Evolutionary conservation across 768 basidiomycete species (phyloP).

Genomic region (Pleurotus platypus): DNA sequence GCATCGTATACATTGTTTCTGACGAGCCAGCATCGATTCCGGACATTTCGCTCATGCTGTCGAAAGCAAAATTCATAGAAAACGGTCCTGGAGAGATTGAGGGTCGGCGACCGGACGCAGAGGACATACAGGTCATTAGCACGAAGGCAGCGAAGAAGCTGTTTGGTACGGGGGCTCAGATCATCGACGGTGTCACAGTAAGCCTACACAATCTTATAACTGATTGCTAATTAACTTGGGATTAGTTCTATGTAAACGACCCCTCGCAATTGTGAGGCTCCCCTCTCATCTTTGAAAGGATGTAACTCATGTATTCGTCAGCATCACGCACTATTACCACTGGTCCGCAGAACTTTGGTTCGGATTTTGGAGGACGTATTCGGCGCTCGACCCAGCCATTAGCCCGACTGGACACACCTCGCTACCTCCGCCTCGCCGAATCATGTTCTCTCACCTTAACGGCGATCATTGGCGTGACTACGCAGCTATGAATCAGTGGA

Average conservation of each 20-base stretch:
- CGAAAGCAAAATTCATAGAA: constrained; percentile 57
- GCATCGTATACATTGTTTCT: constrained; percentile 78
- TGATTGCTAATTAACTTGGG: background rate
- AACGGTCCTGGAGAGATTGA: constrained; percentile 53
- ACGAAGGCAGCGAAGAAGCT: constrained; percentile 60
- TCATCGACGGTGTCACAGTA: constrained; percentile 78
- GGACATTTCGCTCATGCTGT: constrained; percentile 63
- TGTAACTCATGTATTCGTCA: constrained; percentile 20
- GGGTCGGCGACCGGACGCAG: constrained; percentile 68
- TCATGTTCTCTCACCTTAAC: constrained; percentile 74
- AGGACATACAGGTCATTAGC: constrained; percentile 75
- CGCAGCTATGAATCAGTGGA: constrained; percentile 86
- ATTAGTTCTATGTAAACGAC: constrained; percentile 79
- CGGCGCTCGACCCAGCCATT: constrained; percentile 74
- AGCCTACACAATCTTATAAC: constrained; percentile 11
- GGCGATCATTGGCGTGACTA: constrained; percentile 88
- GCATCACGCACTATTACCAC: constrained; percentile 91
- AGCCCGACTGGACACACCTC: constrained; percentile 59
- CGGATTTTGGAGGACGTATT: constrained; percentile 89
- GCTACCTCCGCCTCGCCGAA: constrained; percentile 70
- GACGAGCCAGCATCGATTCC: constrained; percentile 69
- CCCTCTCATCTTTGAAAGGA: background rate
- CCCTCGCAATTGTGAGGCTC: constrained; percentile 72
- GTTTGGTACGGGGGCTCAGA: constrained; percentile 69
- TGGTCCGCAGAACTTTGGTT: constrained; percentile 91